These are phyloP conservation scores for Blumeria hordei DNA, from an alignment of 2,329 filamentous ascomycete genomes.

Conservation along the genomic window DNA sequence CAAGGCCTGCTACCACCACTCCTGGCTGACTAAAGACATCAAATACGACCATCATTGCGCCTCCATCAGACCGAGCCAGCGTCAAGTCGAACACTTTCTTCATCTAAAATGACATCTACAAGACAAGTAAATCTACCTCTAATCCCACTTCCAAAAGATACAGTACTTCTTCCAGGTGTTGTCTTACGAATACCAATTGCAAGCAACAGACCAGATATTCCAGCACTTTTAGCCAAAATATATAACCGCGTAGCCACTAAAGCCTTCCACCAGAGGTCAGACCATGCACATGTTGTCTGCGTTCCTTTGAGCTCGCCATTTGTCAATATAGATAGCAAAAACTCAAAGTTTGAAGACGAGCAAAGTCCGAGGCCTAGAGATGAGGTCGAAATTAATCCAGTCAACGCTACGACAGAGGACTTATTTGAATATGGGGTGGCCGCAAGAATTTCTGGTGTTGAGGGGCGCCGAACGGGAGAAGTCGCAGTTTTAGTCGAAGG, in stretches of 20 bases:
- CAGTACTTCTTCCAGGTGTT: slow-evolving; percentile 66
- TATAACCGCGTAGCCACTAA: slow-evolving; percentile 53
- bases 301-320: slow-evolving; percentile 61
- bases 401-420: slow-evolving; percentile 40
- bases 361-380: slow-evolving; percentile 15
- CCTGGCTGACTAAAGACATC: too few relatives aligned
- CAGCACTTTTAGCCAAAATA: slow-evolving; percentile 63
- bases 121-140: slow-evolving; percentile 32
- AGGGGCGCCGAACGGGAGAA: slow-evolving; percentile 50
- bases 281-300: slow-evolving; percentile 59
- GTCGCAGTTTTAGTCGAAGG: slow-evolving; percentile 75
- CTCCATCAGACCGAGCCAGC: too few relatives aligned
- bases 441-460: slow-evolving; percentile 54
- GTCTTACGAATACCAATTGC: slow-evolving; percentile 66
- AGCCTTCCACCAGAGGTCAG: slow-evolving; percentile 36
- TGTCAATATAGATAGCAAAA: slow-evolving; percentile 35
- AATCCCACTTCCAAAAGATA: slow-evolving; percentile 57
- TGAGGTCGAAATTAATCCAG: slow-evolving; percentile 25
- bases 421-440: slow-evolving; percentile 66
- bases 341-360: slow-evolving; percentile 43
- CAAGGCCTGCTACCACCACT: too few relatives aligned
- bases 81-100: too few relatives aligned
- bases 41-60: too few relatives aligned
- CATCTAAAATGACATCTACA: slow-evolving; percentile 6
- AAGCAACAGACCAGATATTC: slow-evolving; percentile 60